These are phyloP conservation scores for Hypoxylon sp. DNA, from an alignment of 2,329 filamentous ascomycete genomes.

Conservation along the genomic window DNA sequence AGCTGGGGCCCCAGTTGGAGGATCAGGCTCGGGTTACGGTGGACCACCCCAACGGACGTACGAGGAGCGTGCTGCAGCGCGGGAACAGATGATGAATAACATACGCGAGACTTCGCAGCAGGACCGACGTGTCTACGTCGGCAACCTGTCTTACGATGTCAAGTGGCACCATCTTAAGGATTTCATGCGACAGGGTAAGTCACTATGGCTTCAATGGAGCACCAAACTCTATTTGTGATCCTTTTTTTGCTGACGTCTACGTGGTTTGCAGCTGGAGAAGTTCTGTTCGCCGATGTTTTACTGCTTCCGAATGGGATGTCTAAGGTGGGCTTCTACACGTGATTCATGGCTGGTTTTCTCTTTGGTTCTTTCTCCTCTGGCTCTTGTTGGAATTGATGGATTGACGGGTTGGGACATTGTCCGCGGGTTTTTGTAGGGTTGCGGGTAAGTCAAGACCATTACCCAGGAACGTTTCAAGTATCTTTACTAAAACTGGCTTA, in stretches of 20 bases:
- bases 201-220: conserved; percentile 38
- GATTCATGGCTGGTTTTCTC: conserved; percentile 88
- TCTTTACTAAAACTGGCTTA: conserved; percentile 56
- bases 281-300: conserved; percentile 99
- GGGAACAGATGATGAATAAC: conserved; percentile 96
- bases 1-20: conserved; percentile 77
- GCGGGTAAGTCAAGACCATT: conserved; percentile 81
- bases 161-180: conserved; percentile 99
- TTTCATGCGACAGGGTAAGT: conserved; percentile 99
- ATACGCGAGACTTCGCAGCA: conserved; percentile 96
- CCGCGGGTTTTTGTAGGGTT: conserved; percentile 96
- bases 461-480: conserved; percentile 51
- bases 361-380: conserved; percentile 73
- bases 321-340: conserved; percentile 98
- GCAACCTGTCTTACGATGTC: conserved; percentile 98
- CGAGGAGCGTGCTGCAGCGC: conserved; percentile 86
- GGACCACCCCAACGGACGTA: conserved; percentile 80
- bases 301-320: conserved; percentile 99
- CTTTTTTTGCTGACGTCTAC: conserved; percentile 57
- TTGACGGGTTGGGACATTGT: conserved; percentile 98
- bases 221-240: conserved; percentile 46
- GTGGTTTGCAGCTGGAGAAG: conserved; percentile 86
- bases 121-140: conserved; percentile 99
- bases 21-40: conserved; percentile 76
- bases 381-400: conserved; percentile 91